Evolutionary conservation across 768 basidiomycete species (phyloP).

Genomic region (Dioszegia crocea): DNA sequence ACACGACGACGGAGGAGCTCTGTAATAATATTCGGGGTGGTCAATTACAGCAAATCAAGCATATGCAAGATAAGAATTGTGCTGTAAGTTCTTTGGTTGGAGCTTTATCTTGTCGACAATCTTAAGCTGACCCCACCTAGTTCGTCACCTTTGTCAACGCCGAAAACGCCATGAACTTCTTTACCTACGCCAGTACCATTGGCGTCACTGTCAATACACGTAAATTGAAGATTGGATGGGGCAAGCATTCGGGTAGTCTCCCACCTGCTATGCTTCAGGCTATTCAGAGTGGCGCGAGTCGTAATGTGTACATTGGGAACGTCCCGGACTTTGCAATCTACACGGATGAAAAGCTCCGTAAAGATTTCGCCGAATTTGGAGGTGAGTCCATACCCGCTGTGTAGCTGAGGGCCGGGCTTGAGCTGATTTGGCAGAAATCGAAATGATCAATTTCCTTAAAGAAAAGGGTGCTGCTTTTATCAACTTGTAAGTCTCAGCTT

Average conservation of each 20-base stretch:
- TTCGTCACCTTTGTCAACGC: constrained; percentile 97
- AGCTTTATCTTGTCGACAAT: not conserved
- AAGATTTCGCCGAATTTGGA: constrained; percentile 92
- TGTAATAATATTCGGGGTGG: constrained; percentile 98
- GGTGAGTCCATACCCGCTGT: constrained; percentile 30
- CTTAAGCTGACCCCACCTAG: constrained; percentile 50
- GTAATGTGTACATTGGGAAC: constrained; percentile 94
- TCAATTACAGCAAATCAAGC: constrained; percentile 87
- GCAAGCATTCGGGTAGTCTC: constrained; percentile 86
- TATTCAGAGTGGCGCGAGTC: constrained; percentile 85
- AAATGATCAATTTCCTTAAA: constrained; percentile 90
- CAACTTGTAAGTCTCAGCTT: constrained; percentile 42
- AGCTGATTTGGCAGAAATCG: constrained; percentile 62
- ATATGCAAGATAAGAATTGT: constrained; percentile 96
- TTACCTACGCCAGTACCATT: constrained; percentile 82
- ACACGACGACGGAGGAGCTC: constrained; percentile 88
- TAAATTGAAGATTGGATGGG: constrained; percentile 95
- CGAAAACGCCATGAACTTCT: constrained; percentile 86
- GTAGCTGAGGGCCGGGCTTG: not conserved
- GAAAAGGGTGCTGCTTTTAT: constrained; percentile 80
- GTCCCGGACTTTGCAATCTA: constrained; percentile 93
- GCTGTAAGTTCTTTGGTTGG: constrained; percentile 66
- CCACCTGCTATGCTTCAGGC: constrained; percentile 78
- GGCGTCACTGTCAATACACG: constrained; percentile 89
- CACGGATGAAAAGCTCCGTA: constrained; percentile 79